A percentile compares a stretch with the other conserved stretches of the same genome.
These are phyloP conservation scores for Cunninghamia lanceolata DNA, from an alignment of 75 land plant species.

Conservation along the genomic window DNA sequence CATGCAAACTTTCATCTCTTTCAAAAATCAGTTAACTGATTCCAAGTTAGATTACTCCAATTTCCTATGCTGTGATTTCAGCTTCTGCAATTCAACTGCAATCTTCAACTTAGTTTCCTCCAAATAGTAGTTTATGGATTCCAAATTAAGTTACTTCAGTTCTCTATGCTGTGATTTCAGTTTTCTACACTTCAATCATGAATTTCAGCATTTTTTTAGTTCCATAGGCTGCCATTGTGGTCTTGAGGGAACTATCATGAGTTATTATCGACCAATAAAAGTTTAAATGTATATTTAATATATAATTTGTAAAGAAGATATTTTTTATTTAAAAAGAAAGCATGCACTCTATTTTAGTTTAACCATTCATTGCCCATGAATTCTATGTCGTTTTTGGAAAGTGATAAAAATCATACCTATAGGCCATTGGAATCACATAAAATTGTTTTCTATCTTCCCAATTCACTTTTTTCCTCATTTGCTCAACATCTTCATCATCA, in stretches of 20 bases:
- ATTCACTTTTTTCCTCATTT: constrained; percentile 40
- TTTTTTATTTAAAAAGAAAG: background rate
- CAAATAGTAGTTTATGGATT: background rate
- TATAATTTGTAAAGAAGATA: background rate
- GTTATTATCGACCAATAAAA: background rate
- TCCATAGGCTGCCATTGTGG: background rate
- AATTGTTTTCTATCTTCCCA: constrained; percentile 63
- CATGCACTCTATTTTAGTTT: background rate
- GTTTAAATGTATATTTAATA: background rate
- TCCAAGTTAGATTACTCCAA: background rate
- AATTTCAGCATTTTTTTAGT: background rate
- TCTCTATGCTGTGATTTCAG: background rate
- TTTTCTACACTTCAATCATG: background rate
- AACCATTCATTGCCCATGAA: background rate
- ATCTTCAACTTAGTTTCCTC: background rate
- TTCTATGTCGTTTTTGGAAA: background rate
- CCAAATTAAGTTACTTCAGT: background rate
- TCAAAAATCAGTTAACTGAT: background rate
- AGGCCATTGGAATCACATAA: constrained; percentile 58
- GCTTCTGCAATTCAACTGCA: background rate
- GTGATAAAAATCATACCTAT: constrained; percentile 32
- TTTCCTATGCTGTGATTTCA: background rate
- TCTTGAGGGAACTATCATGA: background rate
- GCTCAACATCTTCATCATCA: constrained; percentile 52
- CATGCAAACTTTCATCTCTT: background rate